Percentiles rank a stretch among this genome's conserved stretches.
These are phyloP conservation scores for Sungouiozyma ichnusensis DNA, from an alignment of 805 yeast genomes.

Conservation along the genomic window DNA sequence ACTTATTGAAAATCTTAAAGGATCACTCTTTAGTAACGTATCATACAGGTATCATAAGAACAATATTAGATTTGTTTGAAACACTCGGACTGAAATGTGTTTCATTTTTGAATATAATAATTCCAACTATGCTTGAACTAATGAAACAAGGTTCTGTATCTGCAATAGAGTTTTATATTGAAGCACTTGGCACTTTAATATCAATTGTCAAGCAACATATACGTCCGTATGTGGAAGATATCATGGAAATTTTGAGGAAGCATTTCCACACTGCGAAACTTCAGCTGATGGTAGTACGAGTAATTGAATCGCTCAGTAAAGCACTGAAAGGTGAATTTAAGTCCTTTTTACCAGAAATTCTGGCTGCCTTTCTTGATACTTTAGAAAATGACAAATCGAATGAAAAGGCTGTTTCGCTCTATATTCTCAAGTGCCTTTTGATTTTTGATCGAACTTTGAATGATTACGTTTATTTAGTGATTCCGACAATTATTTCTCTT, in stretches of 20 bases:
- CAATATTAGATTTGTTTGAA: conserved; percentile 80
- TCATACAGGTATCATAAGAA: conserved; percentile 82
- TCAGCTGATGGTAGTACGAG: conserved; percentile 63
- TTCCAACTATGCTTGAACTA: conserved; percentile 73
- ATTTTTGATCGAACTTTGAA: conserved; percentile 78
- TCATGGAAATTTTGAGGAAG: conserved; percentile 61
- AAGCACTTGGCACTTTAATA: conserved; percentile 69
- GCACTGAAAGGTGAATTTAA: conserved; percentile 90
- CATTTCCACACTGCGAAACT: conserved; percentile 49
- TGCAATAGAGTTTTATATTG: conserved; percentile 74
- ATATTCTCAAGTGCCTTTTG: conserved; percentile 71
- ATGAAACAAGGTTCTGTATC: conserved; percentile 68
- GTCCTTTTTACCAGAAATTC: conserved; percentile 58
- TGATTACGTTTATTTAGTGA: conserved; percentile 70
- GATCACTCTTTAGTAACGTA: conserved; percentile 76
- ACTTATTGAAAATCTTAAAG: conserved; percentile 67
- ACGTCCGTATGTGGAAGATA: conserved; percentile 63
- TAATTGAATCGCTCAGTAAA: conserved; percentile 69
- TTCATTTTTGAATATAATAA: conserved; percentile 70
- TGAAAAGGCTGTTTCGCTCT: conserved; percentile 47
- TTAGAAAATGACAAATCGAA: conserved; percentile 58
- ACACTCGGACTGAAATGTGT: conserved; percentile 81
- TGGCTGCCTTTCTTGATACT: conserved; percentile 62
- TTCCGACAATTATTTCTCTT: conserved; percentile 69
- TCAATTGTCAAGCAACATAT: conserved; percentile 81